phyloP scores from a whole-genome alignment of 179 eudicot genomes.

The Silene vulgaris region DNA sequence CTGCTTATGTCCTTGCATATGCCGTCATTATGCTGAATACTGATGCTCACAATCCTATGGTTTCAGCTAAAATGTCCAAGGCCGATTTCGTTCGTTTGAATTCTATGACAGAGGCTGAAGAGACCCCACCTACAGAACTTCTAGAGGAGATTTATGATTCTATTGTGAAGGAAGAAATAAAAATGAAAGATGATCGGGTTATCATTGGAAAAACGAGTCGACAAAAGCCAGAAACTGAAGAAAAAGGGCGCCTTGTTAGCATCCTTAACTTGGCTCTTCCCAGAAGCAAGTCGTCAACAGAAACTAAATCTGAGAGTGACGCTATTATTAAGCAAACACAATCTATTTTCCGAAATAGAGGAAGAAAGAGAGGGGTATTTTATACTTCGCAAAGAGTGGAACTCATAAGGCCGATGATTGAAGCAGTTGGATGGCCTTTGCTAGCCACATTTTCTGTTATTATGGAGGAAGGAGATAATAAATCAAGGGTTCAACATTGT shows the following conservation, averaged over 20 bases:
- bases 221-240: conserved; percentile 78
- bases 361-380: conserved; percentile 75
- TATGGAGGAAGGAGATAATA: conserved; percentile 97
- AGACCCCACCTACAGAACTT: conserved; percentile 70
- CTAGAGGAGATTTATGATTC: conserved; percentile 94
- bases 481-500: conserved; percentile 70
- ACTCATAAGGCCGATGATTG: conserved; percentile 92
- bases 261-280: conserved; percentile 96
- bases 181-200: conserved; percentile 71
- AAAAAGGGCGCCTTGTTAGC: conserved; percentile 76
- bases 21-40: conserved; percentile 97
- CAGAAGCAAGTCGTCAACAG: conserved; percentile 47
- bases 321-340: conserved; percentile 79
- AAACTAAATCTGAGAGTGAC: conserved; percentile 72
- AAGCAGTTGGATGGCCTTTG: conserved; percentile 96
- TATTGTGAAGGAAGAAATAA: conserved; percentile 84
- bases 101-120: conserved; percentile 73
- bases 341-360: conserved; percentile 59
- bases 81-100: conserved; percentile 82
- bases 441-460: conserved; percentile 94
- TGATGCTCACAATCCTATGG: conserved; percentile 96
- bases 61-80: conserved; percentile 95
- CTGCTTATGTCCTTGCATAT: conserved; percentile 96
- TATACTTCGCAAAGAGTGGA: conserved; percentile 75
- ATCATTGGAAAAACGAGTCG: conserved; percentile 48